phyloP scores from a whole-genome alignment of 2,329 filamentous ascomycete genomes.

The Pezizomycotina sp. region DNA sequence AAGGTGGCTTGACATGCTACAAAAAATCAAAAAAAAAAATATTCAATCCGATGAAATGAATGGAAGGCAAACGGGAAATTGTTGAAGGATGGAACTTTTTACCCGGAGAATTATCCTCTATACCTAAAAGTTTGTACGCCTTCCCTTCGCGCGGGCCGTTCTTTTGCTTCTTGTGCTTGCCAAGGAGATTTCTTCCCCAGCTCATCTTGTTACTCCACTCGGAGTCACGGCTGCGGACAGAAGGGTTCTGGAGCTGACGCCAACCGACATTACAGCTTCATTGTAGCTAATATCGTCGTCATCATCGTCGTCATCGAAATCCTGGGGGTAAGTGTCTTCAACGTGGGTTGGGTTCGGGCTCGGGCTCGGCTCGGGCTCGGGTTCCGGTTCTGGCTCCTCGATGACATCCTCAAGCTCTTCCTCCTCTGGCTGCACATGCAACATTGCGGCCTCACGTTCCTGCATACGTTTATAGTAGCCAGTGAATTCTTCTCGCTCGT shows the following conservation, averaged over 20 bases:
- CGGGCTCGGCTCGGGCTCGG: conserved; percentile 10
- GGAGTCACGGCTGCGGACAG: conserved; percentile 10
- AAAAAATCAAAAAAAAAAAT: no score
- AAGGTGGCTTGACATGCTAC: no score
- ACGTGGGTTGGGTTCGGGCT: no score
- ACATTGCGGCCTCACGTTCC: no score
- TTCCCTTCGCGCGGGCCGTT: conserved; percentile 8
- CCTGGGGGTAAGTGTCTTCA: no score
- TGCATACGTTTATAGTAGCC: conserved; percentile 15
- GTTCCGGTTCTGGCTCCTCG: conserved; percentile 9
- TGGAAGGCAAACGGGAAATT: no score
- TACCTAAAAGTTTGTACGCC: conserved; percentile 15
- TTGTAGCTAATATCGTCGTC: conserved; percentile 14
- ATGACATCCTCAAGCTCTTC: conserved; percentile 3
- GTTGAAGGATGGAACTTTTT: no score
- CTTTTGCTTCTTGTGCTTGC: conserved; percentile 10
- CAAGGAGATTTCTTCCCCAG: conserved; percentile 15
- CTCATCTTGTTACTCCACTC: conserved; percentile 19
- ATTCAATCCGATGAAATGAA: no score
- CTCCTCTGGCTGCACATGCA: conserved; percentile 12
- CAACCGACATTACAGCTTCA: conserved; percentile 13
- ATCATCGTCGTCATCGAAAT: conserved; percentile 17
- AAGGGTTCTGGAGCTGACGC: conserved; percentile 5
- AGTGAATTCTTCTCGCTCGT: conserved; percentile 14
- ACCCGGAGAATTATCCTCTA: no score